Conservation (phyloP, 2,329 filamentous ascomycete species). For the Cercospora sesami region DNA sequence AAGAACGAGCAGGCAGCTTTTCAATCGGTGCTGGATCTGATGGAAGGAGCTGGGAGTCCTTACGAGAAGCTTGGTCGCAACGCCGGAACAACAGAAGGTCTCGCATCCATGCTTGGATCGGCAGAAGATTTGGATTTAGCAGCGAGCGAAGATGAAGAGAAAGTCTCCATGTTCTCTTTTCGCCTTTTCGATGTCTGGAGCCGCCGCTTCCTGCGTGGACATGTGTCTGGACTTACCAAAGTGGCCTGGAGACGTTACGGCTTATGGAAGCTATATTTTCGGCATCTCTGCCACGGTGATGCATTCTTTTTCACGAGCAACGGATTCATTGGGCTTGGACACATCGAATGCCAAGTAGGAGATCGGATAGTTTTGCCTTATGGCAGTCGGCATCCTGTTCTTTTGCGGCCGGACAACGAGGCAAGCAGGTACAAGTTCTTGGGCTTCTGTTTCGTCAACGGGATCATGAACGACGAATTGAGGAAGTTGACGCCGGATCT, state of each 20-base stretch:
- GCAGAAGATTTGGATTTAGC: background rate
- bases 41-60: background rate
- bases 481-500: background rate
- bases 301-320: background rate
- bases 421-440: background rate
- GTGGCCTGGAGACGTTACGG: background rate
- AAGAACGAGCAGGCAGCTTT: background rate
- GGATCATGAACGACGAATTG: background rate
- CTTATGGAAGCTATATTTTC: background rate
- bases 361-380: background rate
- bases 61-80: background rate
- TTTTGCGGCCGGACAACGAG: background rate
- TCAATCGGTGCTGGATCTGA: background rate
- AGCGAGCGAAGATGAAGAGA: background rate
- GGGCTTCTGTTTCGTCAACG: background rate
- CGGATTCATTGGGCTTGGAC: background rate
- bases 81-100: background rate
- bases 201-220: background rate
- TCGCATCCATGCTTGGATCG: background rate
- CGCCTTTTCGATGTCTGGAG: constrained; percentile 3
- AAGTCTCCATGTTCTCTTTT: background rate
- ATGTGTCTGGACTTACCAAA: background rate
- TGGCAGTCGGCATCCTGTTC: background rate
- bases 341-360: background rate
- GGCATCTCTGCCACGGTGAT: background rate